A percentile compares a stretch with the other conserved stretches of the same genome.
phyloP scores from a whole-genome alignment of 108 stramenopile species.

The Chaetoceros muelleri region DNA sequence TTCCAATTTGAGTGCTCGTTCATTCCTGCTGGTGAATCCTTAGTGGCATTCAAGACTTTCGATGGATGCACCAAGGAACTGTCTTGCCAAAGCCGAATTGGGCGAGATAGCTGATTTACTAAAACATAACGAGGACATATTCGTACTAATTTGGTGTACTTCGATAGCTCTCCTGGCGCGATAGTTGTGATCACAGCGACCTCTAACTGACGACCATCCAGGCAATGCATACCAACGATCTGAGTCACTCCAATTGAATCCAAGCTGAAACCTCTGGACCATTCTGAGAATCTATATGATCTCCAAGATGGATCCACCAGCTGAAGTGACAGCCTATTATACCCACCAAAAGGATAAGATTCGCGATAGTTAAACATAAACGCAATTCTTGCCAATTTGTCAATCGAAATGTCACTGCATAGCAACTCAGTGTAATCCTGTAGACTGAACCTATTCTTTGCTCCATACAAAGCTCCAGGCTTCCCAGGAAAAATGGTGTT shows the following conservation, averaged over 20 bases:
- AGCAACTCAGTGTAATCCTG: constrained; percentile 35
- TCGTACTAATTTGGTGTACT: constrained; percentile 91
- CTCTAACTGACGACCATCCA: constrained; percentile 72
- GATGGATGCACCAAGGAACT: constrained; percentile 63
- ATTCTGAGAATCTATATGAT: constrained; percentile 54
- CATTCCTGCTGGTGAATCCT: neutral
- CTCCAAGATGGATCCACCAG: constrained; percentile 40
- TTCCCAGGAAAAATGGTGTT: constrained; percentile 68
- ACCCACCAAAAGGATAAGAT: constrained; percentile 41
- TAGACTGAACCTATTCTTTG: constrained; percentile 16
- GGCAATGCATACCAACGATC: constrained; percentile 78
- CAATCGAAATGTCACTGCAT: constrained; percentile 58
- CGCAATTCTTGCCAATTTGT: constrained; percentile 55
- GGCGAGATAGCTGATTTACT: constrained; percentile 58
- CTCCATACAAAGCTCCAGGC: constrained; percentile 47
- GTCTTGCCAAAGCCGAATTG: constrained; percentile 86
- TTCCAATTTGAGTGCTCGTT: constrained; percentile 37
- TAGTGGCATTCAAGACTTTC: neutral
- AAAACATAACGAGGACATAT: constrained; percentile 85
- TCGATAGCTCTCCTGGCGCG: constrained; percentile 81
- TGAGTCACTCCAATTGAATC: constrained; percentile 96
- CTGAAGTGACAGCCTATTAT: constrained; percentile 69
- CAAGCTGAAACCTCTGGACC: constrained; percentile 81
- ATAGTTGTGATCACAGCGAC: constrained; percentile 71
- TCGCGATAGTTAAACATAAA: constrained; percentile 96